A percentile compares a stretch with the other conserved stretches of the same genome.
Evolutionary conservation across 305 asterid species (phyloP).

Genomic region (Rubia peregrina): DNA sequence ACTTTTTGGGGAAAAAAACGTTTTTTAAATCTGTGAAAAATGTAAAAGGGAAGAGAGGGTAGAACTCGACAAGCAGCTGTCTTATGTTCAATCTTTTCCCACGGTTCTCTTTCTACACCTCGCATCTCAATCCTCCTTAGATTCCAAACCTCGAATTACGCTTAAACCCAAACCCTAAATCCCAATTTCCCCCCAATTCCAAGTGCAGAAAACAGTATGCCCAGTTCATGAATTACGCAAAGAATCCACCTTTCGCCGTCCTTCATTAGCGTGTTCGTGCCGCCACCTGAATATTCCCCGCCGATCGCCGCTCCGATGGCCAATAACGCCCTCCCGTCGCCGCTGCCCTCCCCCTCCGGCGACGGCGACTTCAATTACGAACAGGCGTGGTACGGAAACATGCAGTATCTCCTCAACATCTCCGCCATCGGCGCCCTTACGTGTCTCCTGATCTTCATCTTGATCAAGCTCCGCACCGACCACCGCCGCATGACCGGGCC

Average conservation of each 20-base stretch:
- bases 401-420: constrained; percentile 82
- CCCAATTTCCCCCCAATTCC: constrained; percentile 19
- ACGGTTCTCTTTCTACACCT: background rate
- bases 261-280: constrained; percentile 22
- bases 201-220: constrained; percentile 9
- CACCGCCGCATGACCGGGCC: constrained; percentile 94
- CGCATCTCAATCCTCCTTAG: background rate
- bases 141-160: background rate
- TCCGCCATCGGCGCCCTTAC: constrained; percentile 90
- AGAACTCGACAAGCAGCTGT: no score
- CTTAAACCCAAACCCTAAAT: constrained; percentile 17
- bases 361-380: constrained; percentile 43
- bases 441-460: constrained; percentile 73
- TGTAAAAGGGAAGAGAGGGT: no score
- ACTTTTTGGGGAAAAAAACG: no score
- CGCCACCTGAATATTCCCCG: constrained; percentile 27
- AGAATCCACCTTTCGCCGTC: constrained; percentile 18
- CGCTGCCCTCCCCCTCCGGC: constrained; percentile 43
- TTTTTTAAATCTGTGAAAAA: no score
- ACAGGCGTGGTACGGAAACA: constrained; percentile 81
- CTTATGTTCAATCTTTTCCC: no score
- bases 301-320: constrained; percentile 4
- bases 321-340: constrained; percentile 35
- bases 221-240: constrained; percentile 19
- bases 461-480: constrained; percentile 91